Base-by-base conservation (phyloP, 192 early-diverging fungal species). In the Dissophora ornata region DNA sequence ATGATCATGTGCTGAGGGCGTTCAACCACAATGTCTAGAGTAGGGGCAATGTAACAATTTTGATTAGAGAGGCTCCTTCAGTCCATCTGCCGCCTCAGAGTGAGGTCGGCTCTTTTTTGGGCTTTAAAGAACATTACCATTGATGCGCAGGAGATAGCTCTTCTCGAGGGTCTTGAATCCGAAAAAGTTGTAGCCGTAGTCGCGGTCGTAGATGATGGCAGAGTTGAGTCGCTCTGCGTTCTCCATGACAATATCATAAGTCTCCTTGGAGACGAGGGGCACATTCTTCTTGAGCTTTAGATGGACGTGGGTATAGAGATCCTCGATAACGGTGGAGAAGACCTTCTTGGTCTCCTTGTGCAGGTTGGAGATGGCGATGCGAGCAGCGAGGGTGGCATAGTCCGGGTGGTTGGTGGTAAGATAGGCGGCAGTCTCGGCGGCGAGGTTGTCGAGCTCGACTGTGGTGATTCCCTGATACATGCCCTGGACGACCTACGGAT, bases 81-180 rank as follows among this genome's bases (percentile, higher is more conserved):
- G n/a, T n/a, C n/a, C n/a, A n/a, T n/a, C n/a, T n/a, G n/a, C n/a
- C n/a, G n/a, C n/a, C n/a, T n/a, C n/a, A n/a, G n/a, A n/a, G n/a
- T n/a, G n/a, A n/a, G 36, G 36, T 9, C 36, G 36, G 12, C 12
- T 38, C 12, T 38, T 38, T 38, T 38, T 38, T 38, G 36, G n/a
- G 33, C 34, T 36, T 21, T 6, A 10, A n/a, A 47, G 12, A 34
- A 21, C 0, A 5, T 81, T 84, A 57, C 90, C 86, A 70, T 92
- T 90, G 81, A 97, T 90, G 46, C 90, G 87, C 54, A 97, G 79
- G 33, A 98, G 86, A 77, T 98, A 98, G 47, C 89, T 91, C 47
- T 94, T 90, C 83, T 98, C 97, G 3, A 98, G 85, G 18, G 97
- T 98, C 86, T 98, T 98, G 91, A 97, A 98, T 18, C 96, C 97